Conservation (phyloP, 129 eudicot species). For the Centrapalus pauciflorus region DNA sequence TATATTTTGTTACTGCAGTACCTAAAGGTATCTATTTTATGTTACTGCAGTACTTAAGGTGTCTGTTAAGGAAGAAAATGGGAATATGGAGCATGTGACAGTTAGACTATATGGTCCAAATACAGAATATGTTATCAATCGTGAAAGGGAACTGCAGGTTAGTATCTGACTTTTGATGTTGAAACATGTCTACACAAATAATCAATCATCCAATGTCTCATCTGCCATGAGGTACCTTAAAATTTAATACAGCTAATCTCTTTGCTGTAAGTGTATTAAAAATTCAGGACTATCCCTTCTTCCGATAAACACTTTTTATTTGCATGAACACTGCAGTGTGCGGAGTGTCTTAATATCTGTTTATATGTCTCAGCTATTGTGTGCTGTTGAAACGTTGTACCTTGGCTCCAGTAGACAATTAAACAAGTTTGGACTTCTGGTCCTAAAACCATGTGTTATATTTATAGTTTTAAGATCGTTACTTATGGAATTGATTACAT, state of each 20-base stretch:
- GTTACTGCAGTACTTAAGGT: constrained; percentile 74
- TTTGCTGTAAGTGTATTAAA: too few species aligned
- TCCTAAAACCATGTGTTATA: not conserved
- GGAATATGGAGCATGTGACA: constrained; percentile 43
- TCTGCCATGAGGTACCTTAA: not conserved
- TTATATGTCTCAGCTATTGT: too few species aligned
- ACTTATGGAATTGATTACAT: not conserved
- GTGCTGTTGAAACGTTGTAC: too few species aligned
- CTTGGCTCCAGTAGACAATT: too few species aligned
- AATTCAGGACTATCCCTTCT: too few species aligned
- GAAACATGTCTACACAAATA: not conserved
- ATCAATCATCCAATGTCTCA: not conserved
- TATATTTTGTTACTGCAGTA: constrained; percentile 40
- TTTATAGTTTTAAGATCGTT: not conserved
- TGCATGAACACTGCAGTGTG: not conserved
- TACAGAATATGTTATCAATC: constrained; percentile 88
- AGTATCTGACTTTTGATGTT: constrained; percentile 6
- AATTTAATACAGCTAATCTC: not conserved
- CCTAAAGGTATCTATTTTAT: constrained; percentile 69
- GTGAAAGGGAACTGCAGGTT: constrained; percentile 80
- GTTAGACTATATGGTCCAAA: constrained; percentile 92
- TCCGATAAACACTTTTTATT: not conserved
- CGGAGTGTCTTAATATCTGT: too few species aligned
- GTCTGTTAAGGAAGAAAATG: constrained; percentile 59
- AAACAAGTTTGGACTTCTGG: not conserved